These are phyloP conservation scores for Diaporthe sp. DNA, from an alignment of 2,329 filamentous ascomycete genomes.

Conservation along the genomic window DNA sequence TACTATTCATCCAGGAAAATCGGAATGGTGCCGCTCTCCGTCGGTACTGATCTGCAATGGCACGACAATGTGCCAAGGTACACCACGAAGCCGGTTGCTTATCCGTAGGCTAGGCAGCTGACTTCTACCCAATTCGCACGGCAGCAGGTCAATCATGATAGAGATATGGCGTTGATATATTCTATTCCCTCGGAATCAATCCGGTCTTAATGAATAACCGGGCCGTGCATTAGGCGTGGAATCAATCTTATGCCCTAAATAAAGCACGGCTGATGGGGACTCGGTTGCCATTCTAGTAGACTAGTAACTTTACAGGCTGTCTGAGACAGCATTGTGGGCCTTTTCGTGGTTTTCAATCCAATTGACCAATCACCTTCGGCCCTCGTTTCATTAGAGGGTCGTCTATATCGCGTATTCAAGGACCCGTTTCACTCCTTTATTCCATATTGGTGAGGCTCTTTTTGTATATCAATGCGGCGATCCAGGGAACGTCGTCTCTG, in stretches of 20 bases:
- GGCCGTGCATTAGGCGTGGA: not conserved
- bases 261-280: not conserved
- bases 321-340: not conserved
- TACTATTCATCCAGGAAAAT: not conserved
- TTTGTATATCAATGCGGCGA: not conserved
- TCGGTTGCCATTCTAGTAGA: not conserved
- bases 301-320: not conserved
- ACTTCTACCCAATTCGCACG: too few species aligned
- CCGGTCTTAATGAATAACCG: not conserved
- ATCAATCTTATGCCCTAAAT: too few species aligned
- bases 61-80: not conserved
- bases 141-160: too few species aligned
- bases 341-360: not conserved
- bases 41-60: not conserved
- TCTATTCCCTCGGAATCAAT: not conserved
- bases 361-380: not conserved
- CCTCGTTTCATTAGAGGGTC: not conserved
- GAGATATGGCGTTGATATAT: not conserved
- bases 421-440: slow-evolving; percentile 4
- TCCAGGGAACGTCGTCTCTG: not conserved
- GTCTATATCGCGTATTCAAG: not conserved
- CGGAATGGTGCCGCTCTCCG: not conserved
- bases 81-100: too few species aligned
- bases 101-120: not conserved
- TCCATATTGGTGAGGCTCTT: not conserved